Percentiles rank a stretch among this genome's conserved stretches.
phyloP scores from a whole-genome alignment of 345 rosid species.

The Laguncularia racemosa region DNA sequence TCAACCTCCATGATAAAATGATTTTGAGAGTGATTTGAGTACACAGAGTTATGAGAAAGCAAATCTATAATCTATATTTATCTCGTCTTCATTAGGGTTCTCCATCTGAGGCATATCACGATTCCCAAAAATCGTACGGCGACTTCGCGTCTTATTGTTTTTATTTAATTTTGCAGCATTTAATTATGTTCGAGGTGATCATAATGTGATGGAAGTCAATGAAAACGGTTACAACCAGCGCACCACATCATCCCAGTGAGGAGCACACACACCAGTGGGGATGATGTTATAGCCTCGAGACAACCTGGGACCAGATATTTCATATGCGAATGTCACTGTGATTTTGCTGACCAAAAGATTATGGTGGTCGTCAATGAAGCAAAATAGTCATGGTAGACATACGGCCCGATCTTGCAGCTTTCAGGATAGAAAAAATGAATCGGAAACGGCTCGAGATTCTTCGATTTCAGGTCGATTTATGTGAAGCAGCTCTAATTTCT shows the following conservation, averaged over 20 bases:
- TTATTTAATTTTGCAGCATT: background rate
- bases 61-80: background rate
- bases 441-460: too few relatives aligned
- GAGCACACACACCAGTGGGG: background rate
- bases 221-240: conserved; percentile 1
- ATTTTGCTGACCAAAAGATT: conserved; percentile 1
- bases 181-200: background rate
- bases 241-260: background rate
- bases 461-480: too few relatives aligned
- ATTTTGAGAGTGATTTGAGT: too few relatives aligned
- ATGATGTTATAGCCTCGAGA: background rate
- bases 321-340: background rate
- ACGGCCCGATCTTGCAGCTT: too few relatives aligned
- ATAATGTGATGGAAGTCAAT: conserved; percentile 1
- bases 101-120: too few relatives aligned
- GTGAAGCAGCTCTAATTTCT: too few relatives aligned
- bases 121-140: too few relatives aligned
- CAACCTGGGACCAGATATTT: background rate
- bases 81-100: background rate
- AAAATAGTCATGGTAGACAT: too few relatives aligned
- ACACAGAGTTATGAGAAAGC: too few relatives aligned
- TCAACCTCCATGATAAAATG: too few relatives aligned
- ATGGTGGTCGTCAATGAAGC: background rate
- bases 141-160: background rate
- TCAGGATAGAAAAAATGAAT: too few relatives aligned